These are phyloP conservation scores for Crassisporium funariophilum DNA, from an alignment of 768 basidiomycete genomes.

Conservation along the genomic window DNA sequence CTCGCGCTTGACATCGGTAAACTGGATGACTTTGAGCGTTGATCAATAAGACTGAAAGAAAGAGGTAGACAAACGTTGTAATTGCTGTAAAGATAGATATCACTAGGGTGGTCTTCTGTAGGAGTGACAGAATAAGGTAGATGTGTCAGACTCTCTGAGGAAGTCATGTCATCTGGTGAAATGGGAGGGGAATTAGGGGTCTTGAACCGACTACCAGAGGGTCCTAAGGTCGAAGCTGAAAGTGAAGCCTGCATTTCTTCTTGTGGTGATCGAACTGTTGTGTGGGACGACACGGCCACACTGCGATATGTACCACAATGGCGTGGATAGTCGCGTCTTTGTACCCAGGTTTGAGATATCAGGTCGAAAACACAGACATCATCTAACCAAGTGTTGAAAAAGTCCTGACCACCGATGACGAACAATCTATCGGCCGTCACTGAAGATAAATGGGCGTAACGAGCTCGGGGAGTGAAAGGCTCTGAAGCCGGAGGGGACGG, in stretches of 20 bases:
- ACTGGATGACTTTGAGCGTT: conserved; percentile 44
- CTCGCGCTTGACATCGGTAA: conserved; percentile 94
- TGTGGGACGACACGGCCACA: conserved; percentile 78
- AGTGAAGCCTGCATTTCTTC: conserved; percentile 52
- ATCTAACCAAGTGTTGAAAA: conserved; percentile 91
- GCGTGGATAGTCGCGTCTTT: conserved; percentile 79
- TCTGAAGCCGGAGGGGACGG: conserved; percentile 41
- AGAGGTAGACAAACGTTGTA: conserved; percentile 71
- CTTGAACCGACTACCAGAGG: conserved; percentile 61
- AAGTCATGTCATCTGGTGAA: conserved; percentile 50
- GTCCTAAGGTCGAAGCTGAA: conserved; percentile 47
- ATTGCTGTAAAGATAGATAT: conserved; percentile 93
- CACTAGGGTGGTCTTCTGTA: conserved; percentile 75
- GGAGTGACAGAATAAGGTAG: conserved; percentile 77
- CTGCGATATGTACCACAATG: conserved; percentile 97
- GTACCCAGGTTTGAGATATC: conserved; percentile 70
- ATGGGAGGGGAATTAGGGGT: conserved; percentile 40
- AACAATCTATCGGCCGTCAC: conserved; percentile 83
- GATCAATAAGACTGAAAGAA: conserved; percentile 6
- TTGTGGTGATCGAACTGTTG: conserved; percentile 68
- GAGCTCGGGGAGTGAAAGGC: conserved; percentile 69
- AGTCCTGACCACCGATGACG: conserved; percentile 94
- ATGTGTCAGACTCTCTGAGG: conserved; percentile 63
- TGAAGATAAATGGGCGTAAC: conserved; percentile 94
- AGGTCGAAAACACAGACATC: conserved; percentile 92